A percentile compares a stretch with the other conserved stretches of the same genome.
These are phyloP conservation scores for Pyricularia pennisetigena DNA, from an alignment of 2,329 filamentous ascomycete genomes.

Conservation along the genomic window DNA sequence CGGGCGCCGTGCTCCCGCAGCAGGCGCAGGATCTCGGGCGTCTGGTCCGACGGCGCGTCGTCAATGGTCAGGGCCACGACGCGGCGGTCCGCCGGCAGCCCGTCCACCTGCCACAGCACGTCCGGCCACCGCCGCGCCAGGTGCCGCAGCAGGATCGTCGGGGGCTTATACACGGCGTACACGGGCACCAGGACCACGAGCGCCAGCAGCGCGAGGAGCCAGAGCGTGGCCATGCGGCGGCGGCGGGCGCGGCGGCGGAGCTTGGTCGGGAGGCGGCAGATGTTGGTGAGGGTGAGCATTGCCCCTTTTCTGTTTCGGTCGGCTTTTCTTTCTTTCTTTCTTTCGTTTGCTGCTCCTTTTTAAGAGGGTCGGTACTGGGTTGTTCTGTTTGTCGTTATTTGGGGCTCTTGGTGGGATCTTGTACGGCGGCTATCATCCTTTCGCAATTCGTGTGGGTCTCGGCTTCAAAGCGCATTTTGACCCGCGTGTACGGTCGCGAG, in stretches of 20 bases:
- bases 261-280: constrained; percentile 45
- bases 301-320: background rate
- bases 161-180: constrained; percentile 76
- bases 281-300: constrained; percentile 23
- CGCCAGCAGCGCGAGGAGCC: constrained; percentile 28
- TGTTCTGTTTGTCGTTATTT: constrained; percentile 4
- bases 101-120: constrained; percentile 61
- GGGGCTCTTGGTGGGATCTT: background rate
- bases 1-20: constrained; percentile 56
- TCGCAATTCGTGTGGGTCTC: background rate
- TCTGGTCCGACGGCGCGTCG: constrained; percentile 70
- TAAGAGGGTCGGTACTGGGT: background rate
- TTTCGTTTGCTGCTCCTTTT: background rate
- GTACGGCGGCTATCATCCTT: background rate
- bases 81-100: constrained; percentile 29
- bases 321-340: background rate
- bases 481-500: background rate
- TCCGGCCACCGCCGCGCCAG: constrained; percentile 65
- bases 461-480: background rate
- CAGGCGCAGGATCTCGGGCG: constrained; percentile 57
- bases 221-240: constrained; percentile 46
- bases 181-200: constrained; percentile 30
- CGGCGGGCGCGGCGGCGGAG: constrained; percentile 47
- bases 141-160: constrained; percentile 58
- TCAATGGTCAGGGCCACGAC: constrained; percentile 79